Percentiles rank a stretch among this genome's conserved stretches.
Conservation (phyloP, 768 basidiomycete genomes). For the Serendipita vermifera region DNA sequence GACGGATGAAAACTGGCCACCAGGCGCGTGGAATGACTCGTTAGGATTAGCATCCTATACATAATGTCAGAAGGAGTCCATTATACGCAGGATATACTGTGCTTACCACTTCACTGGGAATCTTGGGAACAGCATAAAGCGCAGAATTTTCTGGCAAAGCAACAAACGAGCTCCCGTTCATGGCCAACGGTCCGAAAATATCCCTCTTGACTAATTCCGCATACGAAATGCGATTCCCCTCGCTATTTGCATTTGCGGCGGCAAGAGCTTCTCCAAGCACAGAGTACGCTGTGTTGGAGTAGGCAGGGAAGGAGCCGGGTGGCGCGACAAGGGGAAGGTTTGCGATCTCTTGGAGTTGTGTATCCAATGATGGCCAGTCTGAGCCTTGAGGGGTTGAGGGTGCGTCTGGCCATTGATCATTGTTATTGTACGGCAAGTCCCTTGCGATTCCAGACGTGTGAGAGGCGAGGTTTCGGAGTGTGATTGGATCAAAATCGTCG, state of each 20-base stretch:
- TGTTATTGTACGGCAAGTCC: slow-evolving; percentile 27
- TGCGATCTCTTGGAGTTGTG: slow-evolving; percentile 27
- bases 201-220: slow-evolving; percentile 35
- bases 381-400: slow-evolving; percentile 17
- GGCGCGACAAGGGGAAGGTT: slow-evolving; percentile 29
- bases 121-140: not conserved
- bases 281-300: slow-evolving; percentile 28
- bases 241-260: slow-evolving; percentile 21
- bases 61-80: slow-evolving; percentile 15
- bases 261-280: slow-evolving; percentile 28
- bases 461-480: slow-evolving; percentile 21
- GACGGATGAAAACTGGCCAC: slow-evolving; percentile 40
- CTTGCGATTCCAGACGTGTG: slow-evolving; percentile 26
- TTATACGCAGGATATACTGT: not conserved
- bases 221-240: slow-evolving; percentile 22
- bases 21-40: slow-evolving; percentile 32
- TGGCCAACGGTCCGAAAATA: slow-evolving; percentile 34
- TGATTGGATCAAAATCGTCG: slow-evolving; percentile 16
- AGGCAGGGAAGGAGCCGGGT: slow-evolving; percentile 33
- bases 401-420: slow-evolving; percentile 31
- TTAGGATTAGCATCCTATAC: slow-evolving; percentile 28
- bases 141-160: slow-evolving; percentile 23
- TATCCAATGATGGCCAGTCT: slow-evolving; percentile 23
- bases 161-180: slow-evolving; percentile 35
- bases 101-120: not conserved